A percentile compares a stretch with the other conserved stretches of the same genome.
Conservation (phyloP, 257 asterid species). For the Sherardia arvensis region DNA sequence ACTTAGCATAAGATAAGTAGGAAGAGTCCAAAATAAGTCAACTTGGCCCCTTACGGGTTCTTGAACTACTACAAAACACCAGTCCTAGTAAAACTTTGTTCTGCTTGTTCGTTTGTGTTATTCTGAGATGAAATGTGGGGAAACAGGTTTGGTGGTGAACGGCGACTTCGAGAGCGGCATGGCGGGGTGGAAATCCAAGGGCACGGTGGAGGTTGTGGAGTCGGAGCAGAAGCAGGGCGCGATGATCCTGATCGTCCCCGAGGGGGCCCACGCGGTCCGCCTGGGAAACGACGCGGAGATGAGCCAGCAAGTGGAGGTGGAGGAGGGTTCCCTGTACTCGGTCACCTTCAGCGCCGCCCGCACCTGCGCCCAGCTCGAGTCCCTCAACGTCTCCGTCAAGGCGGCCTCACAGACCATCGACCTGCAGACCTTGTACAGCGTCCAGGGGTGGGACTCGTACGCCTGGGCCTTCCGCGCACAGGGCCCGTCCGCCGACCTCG, state of each 20-base stretch:
- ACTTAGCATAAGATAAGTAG: too few relatives aligned
- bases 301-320: conserved; percentile 60
- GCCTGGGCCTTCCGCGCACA: conserved; percentile 79
- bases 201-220: conserved; percentile 71
- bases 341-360: conserved; percentile 95
- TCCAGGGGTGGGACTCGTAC: conserved; percentile 92
- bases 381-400: conserved; percentile 81
- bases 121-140: background rate
- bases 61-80: too few relatives aligned
- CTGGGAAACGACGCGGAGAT: conserved; percentile 94
- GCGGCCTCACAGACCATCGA: conserved; percentile 88
- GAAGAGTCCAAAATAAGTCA: conserved; percentile 5
- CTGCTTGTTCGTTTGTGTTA: too few relatives aligned
- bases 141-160: conserved; percentile 64
- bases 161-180: conserved; percentile 79
- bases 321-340: conserved; percentile 69
- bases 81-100: too few relatives aligned
- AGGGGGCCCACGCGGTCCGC: conserved; percentile 67
- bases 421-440: conserved; percentile 78
- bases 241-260: conserved; percentile 91
- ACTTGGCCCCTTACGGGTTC: conserved; percentile 9
- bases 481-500: conserved; percentile 36
- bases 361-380: conserved; percentile 95
- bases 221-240: conserved; percentile 92
- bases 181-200: conserved; percentile 79